Evolutionary conservation across 1,284 basidiomycete species (phyloP).

Genomic region (Cryptococcus jaspeensis): DNA sequence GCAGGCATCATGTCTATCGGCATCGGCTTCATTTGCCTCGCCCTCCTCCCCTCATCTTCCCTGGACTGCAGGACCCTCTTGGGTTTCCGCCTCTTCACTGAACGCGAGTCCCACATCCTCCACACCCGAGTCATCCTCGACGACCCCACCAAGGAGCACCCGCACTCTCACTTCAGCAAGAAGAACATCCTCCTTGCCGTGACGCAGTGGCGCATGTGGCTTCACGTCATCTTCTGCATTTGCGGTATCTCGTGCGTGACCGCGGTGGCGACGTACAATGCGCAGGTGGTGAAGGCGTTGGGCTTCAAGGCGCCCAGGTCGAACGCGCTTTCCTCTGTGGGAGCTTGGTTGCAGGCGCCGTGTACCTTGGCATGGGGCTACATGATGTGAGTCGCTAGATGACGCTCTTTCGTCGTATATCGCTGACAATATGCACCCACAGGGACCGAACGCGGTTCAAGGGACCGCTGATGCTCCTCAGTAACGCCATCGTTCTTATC

Average conservation of each 20-base stretch:
- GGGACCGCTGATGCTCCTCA: too few species aligned
- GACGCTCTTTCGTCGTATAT: too few species aligned
- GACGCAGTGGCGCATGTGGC: not conserved
- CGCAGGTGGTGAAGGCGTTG: not conserved
- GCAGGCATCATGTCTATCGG: not conserved
- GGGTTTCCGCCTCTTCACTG: not conserved
- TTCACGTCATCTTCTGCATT: not conserved
- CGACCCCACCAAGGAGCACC: not conserved
- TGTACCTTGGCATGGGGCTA: not conserved
- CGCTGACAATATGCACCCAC: too few species aligned
- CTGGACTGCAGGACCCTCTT: not conserved
- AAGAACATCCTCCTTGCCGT: not conserved
- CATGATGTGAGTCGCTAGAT: not conserved
- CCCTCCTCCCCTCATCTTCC: not conserved
- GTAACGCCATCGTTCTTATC: too few species aligned
- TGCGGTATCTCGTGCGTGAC: not conserved
- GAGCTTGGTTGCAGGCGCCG: not conserved
- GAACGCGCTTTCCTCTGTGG: not conserved
- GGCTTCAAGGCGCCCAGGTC: not conserved
- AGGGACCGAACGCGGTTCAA: too few species aligned
- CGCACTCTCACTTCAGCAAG: not conserved
- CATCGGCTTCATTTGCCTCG: not conserved
- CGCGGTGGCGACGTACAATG: not conserved
- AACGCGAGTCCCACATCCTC: not conserved
- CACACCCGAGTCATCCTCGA: not conserved